Evolutionary conservation across 306 rosid genomes (phyloP), one percentile per base, ranked within the genome.

Genomic region (Acacia acuminata): DNA sequence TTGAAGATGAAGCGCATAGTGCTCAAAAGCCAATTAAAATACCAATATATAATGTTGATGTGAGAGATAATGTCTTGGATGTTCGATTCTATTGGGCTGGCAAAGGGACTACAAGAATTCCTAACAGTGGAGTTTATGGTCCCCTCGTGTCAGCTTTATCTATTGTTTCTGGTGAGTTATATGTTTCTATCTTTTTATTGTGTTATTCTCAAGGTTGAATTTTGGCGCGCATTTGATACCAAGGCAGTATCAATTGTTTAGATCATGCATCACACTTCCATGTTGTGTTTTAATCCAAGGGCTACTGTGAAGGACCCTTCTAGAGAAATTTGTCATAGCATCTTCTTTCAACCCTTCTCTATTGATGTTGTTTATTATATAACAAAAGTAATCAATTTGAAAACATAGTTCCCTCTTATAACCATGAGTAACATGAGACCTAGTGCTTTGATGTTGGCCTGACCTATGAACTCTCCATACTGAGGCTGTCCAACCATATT

Each of bases 141-240:
- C 90, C 94, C 75, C 91, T 92, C 45, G 79, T 92, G 82, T 89
- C 92, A 77, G 92, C 91, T 71, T 78, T 92, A 80, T 88, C 93
- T 10, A 70, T 90, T 81, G 83, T 85, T 85, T 89, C 97, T 61
- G 87, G 97, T 90, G 84, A 85, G 91, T 86, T 69, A 48, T 17
- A 20, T 19, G 51, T 65, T 50, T 77, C 64, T 43, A 42, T 27
- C 75, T 66, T 56, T 64, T 79, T n/a, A 27, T 56, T 45, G 70
- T 27, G 4, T 67, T 8, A 47, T 48, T 32, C 25, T n/a, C 61
- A 55, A 40, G 40, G 51, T 12, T 16, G 25, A 40, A 5, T 40
- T 58, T 82, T 38, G 48, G 66, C 20, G 69, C 25, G 22, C 50
- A 47, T 51, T 77, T 71, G 60, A 36, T 65, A 16, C 30, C 8